Base-by-base conservation (phyloP, 257 asterid genomes). In the Ehretia macrophylla region DNA sequence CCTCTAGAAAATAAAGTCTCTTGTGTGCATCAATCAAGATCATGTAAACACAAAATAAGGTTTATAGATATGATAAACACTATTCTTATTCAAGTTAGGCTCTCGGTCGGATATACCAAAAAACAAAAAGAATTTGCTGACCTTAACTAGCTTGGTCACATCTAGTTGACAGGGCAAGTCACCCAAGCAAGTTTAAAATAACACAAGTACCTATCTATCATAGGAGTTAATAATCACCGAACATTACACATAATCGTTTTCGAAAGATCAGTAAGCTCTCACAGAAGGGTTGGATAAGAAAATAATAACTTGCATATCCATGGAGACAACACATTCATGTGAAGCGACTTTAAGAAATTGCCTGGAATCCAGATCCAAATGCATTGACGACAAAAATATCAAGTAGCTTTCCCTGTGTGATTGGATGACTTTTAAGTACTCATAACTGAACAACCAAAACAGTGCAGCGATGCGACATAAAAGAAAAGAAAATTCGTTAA, bases 321-420 rank as follows among this genome's bases (percentile, higher is more conserved):
- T 23, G 62, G 19, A 16, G 45, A 51, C n/a, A n/a, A 58, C 22
- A 58, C 45, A 55, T 27, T 1, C 35, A 53, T 49, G 22, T 44
- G 54, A 17, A 40, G 16, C 59, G 21, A 17, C 40, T 40, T 22
- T 14, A 52, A 42, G 42, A 68, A 54, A 57, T 59, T 67, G 84
- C 97, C 91, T 89, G 97, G 81, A 86, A 89, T 65, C 85, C 94
- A 76, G 97, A 89, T 68, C 97, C 97, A 52, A 79, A 86, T 62
- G 97, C 86, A 76, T 89, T 89, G 72, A 89, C 95, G 10, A 89
- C 92, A 71, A 89, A 89, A 67, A 89, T 86, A 76, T 89, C 95
- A 32, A 89, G 86, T 73, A 79, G 48, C 72, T 74, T 80, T 53
- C 87, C 97, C 97, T 89, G 81, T 35, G 61, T 64, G 11, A 71